Evolutionary conservation across 2,329 filamentous ascomycete species (phyloP).

Genomic region (Alternaria brassicicola): DNA sequence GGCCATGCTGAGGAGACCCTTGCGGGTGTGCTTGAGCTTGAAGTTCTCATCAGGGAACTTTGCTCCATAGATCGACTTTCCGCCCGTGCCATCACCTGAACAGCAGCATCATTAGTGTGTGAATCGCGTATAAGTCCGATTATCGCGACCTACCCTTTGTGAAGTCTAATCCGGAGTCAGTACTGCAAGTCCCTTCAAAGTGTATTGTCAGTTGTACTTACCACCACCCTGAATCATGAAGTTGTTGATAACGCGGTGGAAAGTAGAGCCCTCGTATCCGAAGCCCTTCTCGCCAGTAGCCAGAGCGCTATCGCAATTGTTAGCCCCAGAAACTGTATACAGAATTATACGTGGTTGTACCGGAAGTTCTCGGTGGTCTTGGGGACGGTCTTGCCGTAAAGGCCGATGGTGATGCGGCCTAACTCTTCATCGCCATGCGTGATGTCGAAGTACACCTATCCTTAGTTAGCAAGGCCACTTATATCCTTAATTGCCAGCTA

Average conservation of each 20-base stretch:
- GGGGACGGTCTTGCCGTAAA: constrained; percentile 87
- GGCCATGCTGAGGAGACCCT: constrained; percentile 74
- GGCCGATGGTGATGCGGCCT: constrained; percentile 78
- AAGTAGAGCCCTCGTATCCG: constrained; percentile 79
- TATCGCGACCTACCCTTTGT: constrained; percentile 4
- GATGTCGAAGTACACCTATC: constrained; percentile 80
- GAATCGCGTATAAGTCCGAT: not conserved
- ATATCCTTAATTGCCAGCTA: not conserved
- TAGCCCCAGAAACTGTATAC: constrained; percentile 7
- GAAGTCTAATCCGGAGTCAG: constrained; percentile 5
- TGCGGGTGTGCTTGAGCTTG: constrained; percentile 90
- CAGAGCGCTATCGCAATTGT: constrained; percentile 66
- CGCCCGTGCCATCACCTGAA: constrained; percentile 74
- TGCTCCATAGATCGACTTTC: constrained; percentile 80
- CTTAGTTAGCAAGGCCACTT: not conserved
- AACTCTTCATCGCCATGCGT: constrained; percentile 74
- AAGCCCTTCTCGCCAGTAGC: constrained; percentile 86
- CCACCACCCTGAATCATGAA: constrained; percentile 92
- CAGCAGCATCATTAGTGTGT: not conserved
- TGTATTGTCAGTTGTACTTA: not conserved
- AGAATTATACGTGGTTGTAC: constrained; percentile 34
- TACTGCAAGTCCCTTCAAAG: not conserved
- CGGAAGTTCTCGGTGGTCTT: constrained; percentile 73
- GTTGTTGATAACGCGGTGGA: constrained; percentile 89
- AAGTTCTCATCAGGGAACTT: constrained; percentile 93